Evolutionary conservation across 352 stramenopile species (phyloP).

Genomic region (Globisporangium sylvaticum): DNA sequence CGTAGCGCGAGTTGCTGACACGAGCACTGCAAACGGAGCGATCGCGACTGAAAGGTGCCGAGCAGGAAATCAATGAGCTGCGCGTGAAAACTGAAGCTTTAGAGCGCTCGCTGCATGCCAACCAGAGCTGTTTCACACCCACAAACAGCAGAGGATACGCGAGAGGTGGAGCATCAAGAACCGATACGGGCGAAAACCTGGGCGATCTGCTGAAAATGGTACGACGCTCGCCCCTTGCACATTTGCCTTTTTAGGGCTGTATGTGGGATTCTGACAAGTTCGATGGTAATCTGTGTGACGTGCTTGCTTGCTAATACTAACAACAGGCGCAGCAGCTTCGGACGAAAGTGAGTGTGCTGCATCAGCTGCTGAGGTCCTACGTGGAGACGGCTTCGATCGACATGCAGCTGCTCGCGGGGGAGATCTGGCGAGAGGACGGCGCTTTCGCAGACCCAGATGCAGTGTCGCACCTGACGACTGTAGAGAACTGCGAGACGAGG

Average conservation of each 20-base stretch:
- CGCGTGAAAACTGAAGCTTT: slow-evolving; percentile 4
- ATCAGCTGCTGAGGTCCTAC: slow-evolving; percentile 28
- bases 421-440: slow-evolving; percentile 8
- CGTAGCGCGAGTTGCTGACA: slow-evolving; percentile 19
- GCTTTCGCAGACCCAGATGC: too few relatives aligned
- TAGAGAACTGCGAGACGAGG: slow-evolving; percentile 6
- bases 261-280: not conserved
- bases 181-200: not conserved
- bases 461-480: not conserved
- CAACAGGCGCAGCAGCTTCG: slow-evolving; percentile 30
- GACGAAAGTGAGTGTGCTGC: slow-evolving; percentile 22
- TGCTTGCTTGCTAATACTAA: not conserved
- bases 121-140: not conserved
- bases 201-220: not conserved
- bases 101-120: slow-evolving; percentile 4
- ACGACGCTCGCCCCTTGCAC: not conserved
- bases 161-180: not conserved
- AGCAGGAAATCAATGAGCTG: slow-evolving; percentile 13
- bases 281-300: not conserved
- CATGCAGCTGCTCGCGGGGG: slow-evolving; percentile 21
- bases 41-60: slow-evolving; percentile 3
- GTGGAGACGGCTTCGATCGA: slow-evolving; percentile 32
- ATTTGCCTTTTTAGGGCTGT: not conserved
- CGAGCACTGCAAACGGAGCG: slow-evolving; percentile 17
- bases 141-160: not conserved